Evolutionary conservation across 2,329 filamentous ascomycete species (phyloP).

Genomic region (Trichoderma polysporum): DNA sequence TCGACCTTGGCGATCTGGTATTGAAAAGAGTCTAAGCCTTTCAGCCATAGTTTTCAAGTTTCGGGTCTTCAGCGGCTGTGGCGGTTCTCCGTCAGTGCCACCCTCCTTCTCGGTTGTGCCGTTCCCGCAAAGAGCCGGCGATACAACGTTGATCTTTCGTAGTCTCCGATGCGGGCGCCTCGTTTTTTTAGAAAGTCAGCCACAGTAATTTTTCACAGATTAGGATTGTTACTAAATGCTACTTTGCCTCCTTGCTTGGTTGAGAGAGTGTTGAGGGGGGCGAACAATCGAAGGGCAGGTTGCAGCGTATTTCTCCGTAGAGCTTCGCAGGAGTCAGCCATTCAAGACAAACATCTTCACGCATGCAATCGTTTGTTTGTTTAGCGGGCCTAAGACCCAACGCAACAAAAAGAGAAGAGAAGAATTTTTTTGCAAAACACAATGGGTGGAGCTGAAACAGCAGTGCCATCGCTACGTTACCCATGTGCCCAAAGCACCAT

Average conservation of each 20-base stretch:
- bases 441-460: slow-evolving; percentile 14
- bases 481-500: background rate
- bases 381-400: background rate
- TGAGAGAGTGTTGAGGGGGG: background rate
- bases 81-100: slow-evolving; percentile 14
- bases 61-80: slow-evolving; percentile 17
- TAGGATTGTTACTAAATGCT: background rate
- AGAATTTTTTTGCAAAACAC: background rate
- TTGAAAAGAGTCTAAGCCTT: background rate
- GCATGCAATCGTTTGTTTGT: background rate
- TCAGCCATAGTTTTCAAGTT: background rate
- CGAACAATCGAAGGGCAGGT: background rate
- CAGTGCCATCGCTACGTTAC: background rate
- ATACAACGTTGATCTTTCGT: slow-evolving; percentile 11
- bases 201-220: background rate
- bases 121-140: slow-evolving; percentile 11
- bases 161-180: slow-evolving; percentile 14
- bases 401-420: background rate
- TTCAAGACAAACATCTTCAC: background rate
- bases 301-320: background rate
- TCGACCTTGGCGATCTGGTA: background rate
- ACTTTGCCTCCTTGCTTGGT: background rate
- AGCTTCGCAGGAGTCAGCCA: background rate
- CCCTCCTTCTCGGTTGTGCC: slow-evolving; percentile 7
- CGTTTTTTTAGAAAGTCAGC: background rate